Base-by-base conservation (phyloP, 2,329 filamentous ascomycete species). In the Phoma sp. region DNA sequence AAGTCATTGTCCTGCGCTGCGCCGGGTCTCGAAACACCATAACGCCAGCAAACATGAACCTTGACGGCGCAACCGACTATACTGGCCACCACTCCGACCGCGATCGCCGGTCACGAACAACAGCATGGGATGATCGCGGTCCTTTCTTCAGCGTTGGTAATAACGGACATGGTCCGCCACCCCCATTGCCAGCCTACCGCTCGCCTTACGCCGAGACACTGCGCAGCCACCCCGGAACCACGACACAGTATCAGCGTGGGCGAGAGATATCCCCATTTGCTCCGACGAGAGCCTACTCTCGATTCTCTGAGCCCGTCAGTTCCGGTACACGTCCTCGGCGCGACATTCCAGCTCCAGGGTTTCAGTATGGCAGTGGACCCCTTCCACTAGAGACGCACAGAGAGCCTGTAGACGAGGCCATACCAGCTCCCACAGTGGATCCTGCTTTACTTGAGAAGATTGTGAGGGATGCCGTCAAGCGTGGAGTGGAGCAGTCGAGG, bases 1-100 rank as follows among this genome's bases (percentile, higher is more conserved):
- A 82, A 60, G 76, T 82, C 15, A 64, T 82, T 3, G 73, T 81
- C 3, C 66, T 81, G 17, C 75, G 80, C 27, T 80, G 78, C 57
- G 73, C 71, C 29, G 69, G 69, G 1, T 27, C 57, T 24, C 67
- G 68, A 15, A 58, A 56, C 39, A 58, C 56, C 21, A 63, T 63
- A 44, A 60, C 58, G 13, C 47, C 56, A 25, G 53, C 59, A 3
- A 50, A 56, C 10, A 65, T 73, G 60, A 69, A 70, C 33, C 40
- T 73, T n/a, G 70, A 74, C 40, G 70, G 67, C 10, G 57, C 65
- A 17, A 40, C 58, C 21, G 68, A 75, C 33, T 31, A 56, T 4
- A 57, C 55, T 9, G 51, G 63, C 25, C 43, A 61, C 41, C 25
- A 25, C 5, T 62, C 57, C 35, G 55, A 61, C 10, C 31, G 63